phyloP scores from a whole-genome alignment of 176 grass and related monocot species.

The Raddia distichophylla region DNA sequence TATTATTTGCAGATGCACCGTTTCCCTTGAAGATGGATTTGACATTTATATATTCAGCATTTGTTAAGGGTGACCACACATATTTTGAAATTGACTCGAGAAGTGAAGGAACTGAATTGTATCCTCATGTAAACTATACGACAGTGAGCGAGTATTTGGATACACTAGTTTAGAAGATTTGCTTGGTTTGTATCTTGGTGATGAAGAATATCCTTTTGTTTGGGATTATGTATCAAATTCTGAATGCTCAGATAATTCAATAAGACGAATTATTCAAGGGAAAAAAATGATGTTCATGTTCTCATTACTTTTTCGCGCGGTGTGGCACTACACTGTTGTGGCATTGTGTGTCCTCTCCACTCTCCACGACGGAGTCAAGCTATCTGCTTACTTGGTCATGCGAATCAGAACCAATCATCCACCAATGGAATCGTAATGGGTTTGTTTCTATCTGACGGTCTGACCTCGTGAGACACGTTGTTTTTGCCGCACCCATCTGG shows the following conservation, averaged over 20 bases:
- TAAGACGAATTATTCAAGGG: not conserved
- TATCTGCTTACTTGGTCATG: too few relatives aligned
- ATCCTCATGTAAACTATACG: slow-evolving; percentile 68
- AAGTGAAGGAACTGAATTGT: slow-evolving; percentile 68
- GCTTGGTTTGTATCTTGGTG: slow-evolving; percentile 31
- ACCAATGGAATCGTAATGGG: too few relatives aligned
- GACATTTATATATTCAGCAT: slow-evolving; percentile 88
- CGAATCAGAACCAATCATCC: too few relatives aligned
- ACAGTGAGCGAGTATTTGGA: slow-evolving; percentile 71
- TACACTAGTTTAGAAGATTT: slow-evolving; percentile 57
- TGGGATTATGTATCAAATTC: slow-evolving; percentile 3
- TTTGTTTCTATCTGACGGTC: too few relatives aligned
- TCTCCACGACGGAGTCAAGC: too few relatives aligned
- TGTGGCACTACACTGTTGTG: too few relatives aligned
- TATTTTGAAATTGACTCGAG: slow-evolving; percentile 68
- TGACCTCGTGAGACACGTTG: too few relatives aligned
- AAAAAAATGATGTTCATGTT: not conserved
- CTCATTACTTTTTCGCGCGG: too few relatives aligned
- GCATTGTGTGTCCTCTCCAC: too few relatives aligned
- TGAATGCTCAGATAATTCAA: slow-evolving; percentile 35
- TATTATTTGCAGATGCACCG: slow-evolving; percentile 65
- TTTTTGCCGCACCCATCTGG: not conserved
- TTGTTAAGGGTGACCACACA: slow-evolving; percentile 89
- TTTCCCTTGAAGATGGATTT: slow-evolving; percentile 73
- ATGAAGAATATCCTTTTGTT: slow-evolving; percentile 22